Evolutionary conservation across 108 stramenopile species (phyloP).

Genomic region (Chaetoceros muelleri): DNA sequence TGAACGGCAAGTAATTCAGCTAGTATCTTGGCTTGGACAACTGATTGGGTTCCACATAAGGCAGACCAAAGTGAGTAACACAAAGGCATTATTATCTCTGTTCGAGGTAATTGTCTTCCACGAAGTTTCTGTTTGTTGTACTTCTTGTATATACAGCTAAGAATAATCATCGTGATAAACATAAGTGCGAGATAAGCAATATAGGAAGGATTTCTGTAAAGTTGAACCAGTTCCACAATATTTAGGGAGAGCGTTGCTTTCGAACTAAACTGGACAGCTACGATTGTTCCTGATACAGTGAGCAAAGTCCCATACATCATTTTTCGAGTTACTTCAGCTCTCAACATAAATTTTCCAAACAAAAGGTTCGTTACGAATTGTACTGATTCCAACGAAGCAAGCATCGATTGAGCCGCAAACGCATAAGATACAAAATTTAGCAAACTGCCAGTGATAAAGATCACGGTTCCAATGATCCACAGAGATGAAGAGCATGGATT

Average conservation of each 20-base stretch:
- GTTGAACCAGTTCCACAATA: conserved; percentile 15
- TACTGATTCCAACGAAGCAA: conserved; percentile 58
- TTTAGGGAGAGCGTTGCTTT: conserved; percentile 23
- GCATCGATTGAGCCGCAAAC: conserved; percentile 55
- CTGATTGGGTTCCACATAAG: conserved; percentile 53
- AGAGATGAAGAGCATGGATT: conserved; percentile 12
- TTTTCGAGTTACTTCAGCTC: conserved; percentile 28
- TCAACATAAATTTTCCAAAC: conserved; percentile 45
- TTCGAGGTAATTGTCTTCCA: conserved; percentile 6
- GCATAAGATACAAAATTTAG: conserved; percentile 61
- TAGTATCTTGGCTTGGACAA: conserved; percentile 50
- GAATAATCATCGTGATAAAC: conserved; percentile 12
- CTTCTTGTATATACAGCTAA: conserved; percentile 20
- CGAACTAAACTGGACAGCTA: conserved; percentile 41
- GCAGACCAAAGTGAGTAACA: conserved; percentile 53
- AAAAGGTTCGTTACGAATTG: conserved; percentile 69
- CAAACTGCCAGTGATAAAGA: conserved; percentile 46
- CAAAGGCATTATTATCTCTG: conserved; percentile 32
- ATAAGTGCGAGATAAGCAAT: conserved; percentile 19
- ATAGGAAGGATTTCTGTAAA: conserved; percentile 25
- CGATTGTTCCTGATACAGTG: conserved; percentile 40
- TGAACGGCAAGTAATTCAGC: conserved; percentile 41
- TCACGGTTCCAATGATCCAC: conserved; percentile 46
- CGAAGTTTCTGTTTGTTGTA: conserved; percentile 11
- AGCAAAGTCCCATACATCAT: conserved; percentile 46